These are phyloP conservation scores for Cladochytrium replicatum DNA, from an alignment of 192 early-diverging fungal species.

Conservation along the genomic window DNA sequence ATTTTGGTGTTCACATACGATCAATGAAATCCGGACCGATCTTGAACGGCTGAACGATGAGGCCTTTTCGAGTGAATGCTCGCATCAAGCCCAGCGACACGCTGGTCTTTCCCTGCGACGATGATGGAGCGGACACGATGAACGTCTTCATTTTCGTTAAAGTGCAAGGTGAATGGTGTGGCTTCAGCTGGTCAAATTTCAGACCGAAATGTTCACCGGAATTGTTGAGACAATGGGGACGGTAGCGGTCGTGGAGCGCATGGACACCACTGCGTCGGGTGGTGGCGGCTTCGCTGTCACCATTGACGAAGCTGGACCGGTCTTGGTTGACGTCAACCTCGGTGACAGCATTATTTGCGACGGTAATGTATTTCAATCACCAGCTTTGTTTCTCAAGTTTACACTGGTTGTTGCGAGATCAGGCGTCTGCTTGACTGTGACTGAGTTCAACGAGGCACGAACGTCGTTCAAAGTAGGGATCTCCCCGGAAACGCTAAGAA, in stretches of 20 bases:
- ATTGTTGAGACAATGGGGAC: constrained; percentile 88
- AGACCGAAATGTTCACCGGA: constrained; percentile 90
- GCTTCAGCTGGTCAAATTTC: too few relatives aligned
- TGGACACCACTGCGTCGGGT: constrained; percentile 68
- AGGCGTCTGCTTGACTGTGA: constrained; percentile 94
- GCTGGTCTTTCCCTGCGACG: constrained; percentile 5
- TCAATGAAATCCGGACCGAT: constrained; percentile 12
- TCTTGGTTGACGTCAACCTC: constrained; percentile 76
- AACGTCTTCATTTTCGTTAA: too few relatives aligned
- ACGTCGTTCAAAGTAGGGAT: constrained; percentile 79
- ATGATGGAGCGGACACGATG: constrained; percentile 5
- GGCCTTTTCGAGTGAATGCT: constrained; percentile 7
- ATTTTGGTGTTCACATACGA: too few relatives aligned
- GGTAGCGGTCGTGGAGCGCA: constrained; percentile 50
- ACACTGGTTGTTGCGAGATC: background rate
- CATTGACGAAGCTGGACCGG: constrained; percentile 53
- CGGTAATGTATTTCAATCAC: too few relatives aligned
- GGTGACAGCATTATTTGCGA: constrained; percentile 93
- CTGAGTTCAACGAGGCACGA: constrained; percentile 65
- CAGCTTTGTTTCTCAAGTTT: background rate
- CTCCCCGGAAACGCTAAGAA: constrained; percentile 84
- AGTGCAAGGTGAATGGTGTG: too few relatives aligned
- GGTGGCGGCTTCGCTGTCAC: constrained; percentile 82
- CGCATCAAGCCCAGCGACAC: constrained; percentile 5
- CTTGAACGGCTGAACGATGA: constrained; percentile 10